phyloP scores from a whole-genome alignment of 176 grass and related monocot species.

The Avena sativa region DNA sequence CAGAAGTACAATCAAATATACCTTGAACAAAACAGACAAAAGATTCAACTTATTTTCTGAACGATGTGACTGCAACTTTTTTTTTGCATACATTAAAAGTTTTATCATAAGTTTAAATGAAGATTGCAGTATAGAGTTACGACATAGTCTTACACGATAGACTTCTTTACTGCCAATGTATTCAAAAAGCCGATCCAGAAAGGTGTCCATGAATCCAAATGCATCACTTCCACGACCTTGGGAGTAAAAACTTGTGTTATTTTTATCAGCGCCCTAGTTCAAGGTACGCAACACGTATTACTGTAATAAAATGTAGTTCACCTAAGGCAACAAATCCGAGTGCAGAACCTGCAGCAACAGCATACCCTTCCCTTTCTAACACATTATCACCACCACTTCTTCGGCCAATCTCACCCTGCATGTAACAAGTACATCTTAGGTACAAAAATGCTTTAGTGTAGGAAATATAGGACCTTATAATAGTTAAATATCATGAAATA shows the following conservation, averaged over 20 bases:
- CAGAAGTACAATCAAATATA: background rate
- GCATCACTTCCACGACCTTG: slow-evolving; percentile 75
- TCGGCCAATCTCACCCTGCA: slow-evolving; percentile 95
- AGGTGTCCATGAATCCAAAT: slow-evolving; percentile 82
- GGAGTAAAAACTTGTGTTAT: slow-evolving; percentile 36
- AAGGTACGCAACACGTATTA: slow-evolving; percentile 36
- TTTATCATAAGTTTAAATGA: slow-evolving; percentile 9
- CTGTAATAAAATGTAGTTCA: slow-evolving; percentile 50
- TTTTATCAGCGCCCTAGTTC: slow-evolving; percentile 12
- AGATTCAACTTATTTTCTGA: background rate
- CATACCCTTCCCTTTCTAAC: slow-evolving; percentile 98
- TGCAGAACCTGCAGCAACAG: slow-evolving; percentile 96
- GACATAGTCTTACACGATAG: slow-evolving; percentile 62
- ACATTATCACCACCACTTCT: slow-evolving; percentile 99
- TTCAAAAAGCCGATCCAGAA: slow-evolving; percentile 87
- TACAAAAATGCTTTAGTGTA: background rate
- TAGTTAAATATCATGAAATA: slow-evolving; percentile 1
- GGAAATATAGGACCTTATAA: background rate
- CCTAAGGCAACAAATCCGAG: slow-evolving; percentile 95
- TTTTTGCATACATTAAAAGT: slow-evolving; percentile 10
- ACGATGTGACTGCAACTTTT: slow-evolving; percentile 4
- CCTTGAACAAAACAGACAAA: slow-evolving; percentile 8
- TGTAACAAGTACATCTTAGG: slow-evolving; percentile 17
- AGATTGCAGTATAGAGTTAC: background rate
- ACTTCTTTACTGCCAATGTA: slow-evolving; percentile 89